These are phyloP conservation scores for Theobroma cacao DNA, from an alignment of 345 rosid species.

Conservation along the genomic window DNA sequence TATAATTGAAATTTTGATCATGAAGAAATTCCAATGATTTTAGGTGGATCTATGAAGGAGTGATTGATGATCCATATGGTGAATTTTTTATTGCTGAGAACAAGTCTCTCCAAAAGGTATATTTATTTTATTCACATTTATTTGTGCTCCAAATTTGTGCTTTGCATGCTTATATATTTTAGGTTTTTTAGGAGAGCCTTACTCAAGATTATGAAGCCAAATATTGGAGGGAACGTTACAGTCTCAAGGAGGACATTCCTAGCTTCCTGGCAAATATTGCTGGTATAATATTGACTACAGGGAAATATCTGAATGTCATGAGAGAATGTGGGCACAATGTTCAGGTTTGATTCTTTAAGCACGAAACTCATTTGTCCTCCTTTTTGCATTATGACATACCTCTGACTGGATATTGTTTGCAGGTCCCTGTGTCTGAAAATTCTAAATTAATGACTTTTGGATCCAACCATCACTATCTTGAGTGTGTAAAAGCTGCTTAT, in stretches of 20 bases:
- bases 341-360: slow-evolving; percentile 50
- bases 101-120: slow-evolving; percentile 87
- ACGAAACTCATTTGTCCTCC: slow-evolving; percentile 3
- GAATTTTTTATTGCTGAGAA: slow-evolving; percentile 93
- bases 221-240: slow-evolving; percentile 86
- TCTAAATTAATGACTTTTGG: slow-evolving; percentile 81
- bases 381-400: slow-evolving; percentile 9
- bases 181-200: slow-evolving; percentile 78
- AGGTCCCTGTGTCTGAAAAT: slow-evolving; percentile 86
- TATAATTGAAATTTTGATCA: slow-evolving; percentile 20
- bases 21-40: slow-evolving; percentile 20
- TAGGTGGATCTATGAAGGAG: slow-evolving; percentile 99
- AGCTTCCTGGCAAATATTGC: slow-evolving; percentile 93
- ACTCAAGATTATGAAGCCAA: slow-evolving; percentile 79
- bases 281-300: slow-evolving; percentile 89
- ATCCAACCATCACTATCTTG: slow-evolving; percentile 90
- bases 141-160: slow-evolving; percentile 2
- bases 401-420: slow-evolving; percentile 17
- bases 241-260: slow-evolving; percentile 91
- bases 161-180: slow-evolving; percentile 26
- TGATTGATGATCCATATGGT: slow-evolving; percentile 94
- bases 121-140: background rate
- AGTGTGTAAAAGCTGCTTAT: slow-evolving; percentile 87
- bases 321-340: slow-evolving; percentile 97
- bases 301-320: slow-evolving; percentile 96